Percentiles rank a stretch among this genome's conserved stretches.
Conservation (phyloP, 2,329 filamentous ascomycete genomes). For the Lachnellula arida region DNA sequence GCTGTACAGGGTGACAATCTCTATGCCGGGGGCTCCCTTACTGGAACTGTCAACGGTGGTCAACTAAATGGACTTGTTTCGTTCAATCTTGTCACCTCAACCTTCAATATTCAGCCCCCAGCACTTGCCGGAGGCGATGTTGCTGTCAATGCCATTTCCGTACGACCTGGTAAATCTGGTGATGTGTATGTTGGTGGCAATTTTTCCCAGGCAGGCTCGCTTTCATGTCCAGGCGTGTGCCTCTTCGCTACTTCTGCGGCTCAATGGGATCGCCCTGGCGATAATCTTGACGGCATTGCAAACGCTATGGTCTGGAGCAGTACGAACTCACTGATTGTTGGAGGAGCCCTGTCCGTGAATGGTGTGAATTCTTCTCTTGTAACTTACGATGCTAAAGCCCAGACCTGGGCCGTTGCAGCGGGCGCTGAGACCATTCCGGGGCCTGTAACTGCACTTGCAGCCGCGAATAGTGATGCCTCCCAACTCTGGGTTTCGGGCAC, state of each 20-base stretch:
- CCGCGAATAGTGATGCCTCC: conserved; percentile 66
- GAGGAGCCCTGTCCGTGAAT: conserved; percentile 69
- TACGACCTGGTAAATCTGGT: conserved; percentile 58
- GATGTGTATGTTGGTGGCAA: conserved; percentile 83
- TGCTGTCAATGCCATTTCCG: conserved; percentile 70
- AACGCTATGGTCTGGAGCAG: conserved; percentile 72
- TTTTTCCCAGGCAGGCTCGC: conserved; percentile 76
- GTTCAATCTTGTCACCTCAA: conserved; percentile 66
- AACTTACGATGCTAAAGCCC: conserved; percentile 63
- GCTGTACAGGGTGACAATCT: conserved; percentile 62
- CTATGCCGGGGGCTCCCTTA: conserved; percentile 78
- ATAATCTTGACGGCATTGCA: conserved; percentile 65
- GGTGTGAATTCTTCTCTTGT: conserved; percentile 63
- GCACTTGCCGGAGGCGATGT: conserved; percentile 65
- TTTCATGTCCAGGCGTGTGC: conserved; percentile 80
- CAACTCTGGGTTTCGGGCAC: conserved; percentile 81
- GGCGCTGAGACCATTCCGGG: conserved; percentile 67
- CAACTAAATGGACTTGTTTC: conserved; percentile 69
- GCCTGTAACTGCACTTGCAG: conserved; percentile 69
- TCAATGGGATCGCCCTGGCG: conserved; percentile 79
- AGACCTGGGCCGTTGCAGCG: conserved; percentile 62
- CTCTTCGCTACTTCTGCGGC: conserved; percentile 64
- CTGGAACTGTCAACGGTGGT: conserved; percentile 60
- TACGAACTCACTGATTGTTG: conserved; percentile 66
- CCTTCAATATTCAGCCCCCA: conserved; percentile 69